These are phyloP conservation scores for Ophiostoma ulmi DNA, from an alignment of 2,329 filamentous ascomycete genomes.

Conservation along the genomic window DNA sequence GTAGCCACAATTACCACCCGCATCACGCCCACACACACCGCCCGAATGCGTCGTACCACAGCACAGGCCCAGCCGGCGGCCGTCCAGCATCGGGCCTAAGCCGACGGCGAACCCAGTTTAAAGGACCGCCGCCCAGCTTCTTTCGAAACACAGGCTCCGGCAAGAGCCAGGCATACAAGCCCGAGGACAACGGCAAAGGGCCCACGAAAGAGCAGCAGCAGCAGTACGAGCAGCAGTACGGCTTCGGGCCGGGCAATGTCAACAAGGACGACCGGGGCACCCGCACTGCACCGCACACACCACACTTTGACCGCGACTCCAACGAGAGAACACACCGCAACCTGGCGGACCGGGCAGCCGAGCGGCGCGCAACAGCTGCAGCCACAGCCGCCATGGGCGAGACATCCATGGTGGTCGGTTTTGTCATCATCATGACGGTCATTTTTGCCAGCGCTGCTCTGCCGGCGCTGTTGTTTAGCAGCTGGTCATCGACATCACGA, in stretches of 20 bases:
- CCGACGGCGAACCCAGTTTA: slow-evolving; percentile 68
- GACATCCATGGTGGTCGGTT: slow-evolving; percentile 40
- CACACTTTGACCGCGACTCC: slow-evolving; percentile 70
- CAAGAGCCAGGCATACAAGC: slow-evolving; percentile 26
- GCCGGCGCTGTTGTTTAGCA: slow-evolving; percentile 40
- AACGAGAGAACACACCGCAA: slow-evolving; percentile 70
- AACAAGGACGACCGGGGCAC: slow-evolving; percentile 30
- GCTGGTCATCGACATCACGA: slow-evolving; percentile 30
- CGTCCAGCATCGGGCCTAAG: slow-evolving; percentile 77
- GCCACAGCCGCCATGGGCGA: slow-evolving; percentile 38
- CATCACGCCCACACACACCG: slow-evolving; percentile 28
- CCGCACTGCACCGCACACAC: slow-evolving; percentile 46
- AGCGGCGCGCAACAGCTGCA: slow-evolving; percentile 35
- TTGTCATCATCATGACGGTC: slow-evolving; percentile 48
- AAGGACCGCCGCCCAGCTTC: slow-evolving; percentile 84
- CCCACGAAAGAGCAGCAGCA: slow-evolving; percentile 28
- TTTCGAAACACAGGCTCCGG: slow-evolving; percentile 54
- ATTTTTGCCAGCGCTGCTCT: slow-evolving; percentile 43
- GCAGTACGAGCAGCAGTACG: slow-evolving; percentile 6
- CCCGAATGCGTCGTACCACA: slow-evolving; percentile 50
- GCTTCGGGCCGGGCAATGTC: slow-evolving; percentile 21
- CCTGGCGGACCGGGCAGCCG: slow-evolving; percentile 48
- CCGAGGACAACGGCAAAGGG: slow-evolving; percentile 29
- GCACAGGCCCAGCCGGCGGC: slow-evolving; percentile 60
- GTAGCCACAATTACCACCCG: slow-evolving; percentile 35